Percentiles rank a stretch among this genome's conserved stretches.
phyloP scores from a whole-genome alignment of 805 yeast species.

The Metschnikowia borealis region DNA sequence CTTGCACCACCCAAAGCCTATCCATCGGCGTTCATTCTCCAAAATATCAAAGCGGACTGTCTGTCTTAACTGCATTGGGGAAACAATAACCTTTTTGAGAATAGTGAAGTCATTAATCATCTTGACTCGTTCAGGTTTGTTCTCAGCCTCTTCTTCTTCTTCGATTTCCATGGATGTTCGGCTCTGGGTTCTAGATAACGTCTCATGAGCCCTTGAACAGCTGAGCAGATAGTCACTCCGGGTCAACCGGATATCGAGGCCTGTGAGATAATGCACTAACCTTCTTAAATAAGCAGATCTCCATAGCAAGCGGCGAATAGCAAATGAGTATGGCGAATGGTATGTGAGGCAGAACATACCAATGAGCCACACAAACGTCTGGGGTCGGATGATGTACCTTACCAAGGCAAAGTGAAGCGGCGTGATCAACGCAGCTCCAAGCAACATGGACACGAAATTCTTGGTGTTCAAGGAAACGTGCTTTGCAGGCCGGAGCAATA shows the following conservation, averaged over 20 bases:
- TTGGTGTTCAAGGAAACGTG: constrained; percentile 22
- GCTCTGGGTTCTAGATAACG: constrained; percentile 15
- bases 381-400: constrained; percentile 29
- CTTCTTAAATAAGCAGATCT: constrained; percentile 42
- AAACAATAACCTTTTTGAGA: constrained; percentile 32
- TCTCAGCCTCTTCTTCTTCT: neutral
- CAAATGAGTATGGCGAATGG: constrained; percentile 47
- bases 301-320: constrained; percentile 46
- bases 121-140: constrained; percentile 15
- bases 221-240: constrained; percentile 8
- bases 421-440: constrained; percentile 33
- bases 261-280: constrained; percentile 39
- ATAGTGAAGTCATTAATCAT: constrained; percentile 36
- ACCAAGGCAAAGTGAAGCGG: constrained; percentile 43
- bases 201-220: constrained; percentile 8
- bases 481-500: constrained; percentile 37
- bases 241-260: constrained; percentile 26
- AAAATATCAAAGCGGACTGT: constrained; percentile 47
- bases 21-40: constrained; percentile 60
- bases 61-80: constrained; percentile 44
- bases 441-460: constrained; percentile 28
- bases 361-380: constrained; percentile 30
- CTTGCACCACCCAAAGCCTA: constrained; percentile 58
- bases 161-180: constrained; percentile 8
- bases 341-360: constrained; percentile 41